These are phyloP conservation scores for Globisporangium alternatum DNA, from an alignment of 352 stramenopile genomes.

Conservation along the genomic window DNA sequence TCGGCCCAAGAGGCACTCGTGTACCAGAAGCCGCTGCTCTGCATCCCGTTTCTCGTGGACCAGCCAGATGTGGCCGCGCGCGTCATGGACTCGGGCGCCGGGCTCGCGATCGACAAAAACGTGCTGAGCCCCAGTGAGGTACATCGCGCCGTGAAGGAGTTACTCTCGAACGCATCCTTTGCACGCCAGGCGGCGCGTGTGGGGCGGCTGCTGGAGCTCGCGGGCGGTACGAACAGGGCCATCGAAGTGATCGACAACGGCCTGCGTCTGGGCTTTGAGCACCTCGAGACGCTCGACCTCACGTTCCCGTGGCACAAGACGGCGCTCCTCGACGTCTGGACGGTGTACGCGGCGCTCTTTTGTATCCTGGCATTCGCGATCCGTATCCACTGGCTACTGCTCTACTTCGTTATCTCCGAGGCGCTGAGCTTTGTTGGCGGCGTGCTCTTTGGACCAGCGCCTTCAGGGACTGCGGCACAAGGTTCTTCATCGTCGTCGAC, in stretches of 20 bases:
- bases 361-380: constrained; percentile 63
- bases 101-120: constrained; percentile 73
- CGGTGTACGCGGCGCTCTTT: constrained; percentile 67
- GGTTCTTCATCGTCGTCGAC: background rate
- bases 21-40: constrained; percentile 78
- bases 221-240: constrained; percentile 56
- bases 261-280: constrained; percentile 50
- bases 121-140: constrained; percentile 50
- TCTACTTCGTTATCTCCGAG: constrained; percentile 60
- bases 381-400: constrained; percentile 61
- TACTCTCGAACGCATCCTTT: constrained; percentile 57
- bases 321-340: constrained; percentile 77
- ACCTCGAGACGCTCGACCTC: constrained; percentile 71
- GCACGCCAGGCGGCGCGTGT: constrained; percentile 40
- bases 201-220: constrained; percentile 50
- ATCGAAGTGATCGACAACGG: constrained; percentile 68
- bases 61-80: constrained; percentile 82
- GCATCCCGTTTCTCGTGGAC: constrained; percentile 87
- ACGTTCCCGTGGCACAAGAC: constrained; percentile 73
- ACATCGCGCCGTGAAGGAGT: constrained; percentile 39
- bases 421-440: constrained; percentile 33
- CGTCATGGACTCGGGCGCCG: constrained; percentile 70
- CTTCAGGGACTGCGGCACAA: background rate
- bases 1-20: constrained; percentile 81
- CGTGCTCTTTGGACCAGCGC: constrained; percentile 36